These are phyloP conservation scores for Scolecobasidium constrictum DNA, from an alignment of 2,329 filamentous ascomycete genomes.

Conservation along the genomic window DNA sequence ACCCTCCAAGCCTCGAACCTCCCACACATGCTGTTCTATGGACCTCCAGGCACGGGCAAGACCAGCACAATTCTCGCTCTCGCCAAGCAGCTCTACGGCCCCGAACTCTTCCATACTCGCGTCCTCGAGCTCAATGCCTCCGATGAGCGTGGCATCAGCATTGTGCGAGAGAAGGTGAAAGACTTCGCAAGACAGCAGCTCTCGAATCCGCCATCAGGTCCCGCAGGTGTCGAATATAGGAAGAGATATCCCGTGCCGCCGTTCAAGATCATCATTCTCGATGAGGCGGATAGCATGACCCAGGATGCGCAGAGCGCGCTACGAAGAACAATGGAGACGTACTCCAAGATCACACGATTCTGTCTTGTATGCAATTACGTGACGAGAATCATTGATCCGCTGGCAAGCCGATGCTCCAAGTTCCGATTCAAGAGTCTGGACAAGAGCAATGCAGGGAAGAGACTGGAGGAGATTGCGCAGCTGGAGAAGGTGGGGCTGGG, in stretches of 20 bases:
- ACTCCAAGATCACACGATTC: conserved; percentile 91
- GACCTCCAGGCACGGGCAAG: conserved; percentile 93
- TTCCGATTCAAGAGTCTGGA: conserved; percentile 97
- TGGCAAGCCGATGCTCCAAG: conserved; percentile 89
- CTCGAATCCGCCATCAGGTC: conserved; percentile 60
- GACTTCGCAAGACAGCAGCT: conserved; percentile 95
- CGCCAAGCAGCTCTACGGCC: conserved; percentile 93
- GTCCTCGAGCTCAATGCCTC: conserved; percentile 99
- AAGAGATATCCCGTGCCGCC: conserved; percentile 82
- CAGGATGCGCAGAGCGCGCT: conserved; percentile 93
- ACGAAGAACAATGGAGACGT: conserved; percentile 95
- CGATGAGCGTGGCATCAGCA: conserved; percentile 93
- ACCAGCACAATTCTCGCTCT: conserved; percentile 95
- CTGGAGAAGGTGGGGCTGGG: conserved; percentile 68
- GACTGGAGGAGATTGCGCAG: conserved; percentile 72
- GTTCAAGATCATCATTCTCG: conserved; percentile 97
- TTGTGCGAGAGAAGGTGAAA: conserved; percentile 96
- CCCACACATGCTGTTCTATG: conserved; percentile 99
- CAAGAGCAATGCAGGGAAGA: conserved; percentile 66
- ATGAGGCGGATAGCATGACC: conserved; percentile 98
- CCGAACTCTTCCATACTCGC: conserved; percentile 80
- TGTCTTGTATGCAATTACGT: conserved; percentile 99
- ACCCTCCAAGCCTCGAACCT: conserved; percentile 95
- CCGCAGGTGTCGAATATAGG: conserved; percentile 48
- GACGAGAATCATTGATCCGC: conserved; percentile 90